Evolutionary conservation across 148 eudicot genomes (phyloP).

Genomic region (Chenopodium quinoa): DNA sequence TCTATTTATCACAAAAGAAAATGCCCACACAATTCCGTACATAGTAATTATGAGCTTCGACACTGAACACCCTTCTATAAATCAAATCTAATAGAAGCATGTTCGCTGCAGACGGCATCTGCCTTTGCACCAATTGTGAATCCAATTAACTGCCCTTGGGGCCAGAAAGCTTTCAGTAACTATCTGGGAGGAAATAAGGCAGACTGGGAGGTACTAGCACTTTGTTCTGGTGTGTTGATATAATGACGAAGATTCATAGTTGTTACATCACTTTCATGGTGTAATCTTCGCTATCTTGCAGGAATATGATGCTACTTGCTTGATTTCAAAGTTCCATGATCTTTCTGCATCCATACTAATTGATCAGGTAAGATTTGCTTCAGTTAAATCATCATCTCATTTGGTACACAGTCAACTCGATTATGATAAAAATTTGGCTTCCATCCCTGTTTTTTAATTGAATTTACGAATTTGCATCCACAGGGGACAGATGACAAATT

Average conservation of each 20-base stretch:
- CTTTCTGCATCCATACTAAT: slow-evolving; percentile 75
- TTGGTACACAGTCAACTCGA: neutral
- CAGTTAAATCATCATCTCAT: neutral
- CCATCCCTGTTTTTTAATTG: neutral
- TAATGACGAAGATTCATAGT: neutral
- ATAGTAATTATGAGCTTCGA: neutral
- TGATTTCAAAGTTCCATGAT: slow-evolving; percentile 66
- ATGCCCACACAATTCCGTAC: neutral
- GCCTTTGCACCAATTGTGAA: slow-evolving; percentile 87
- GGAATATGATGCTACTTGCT: slow-evolving; percentile 91
- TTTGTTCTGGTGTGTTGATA: slow-evolving; percentile 6
- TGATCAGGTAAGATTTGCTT: slow-evolving; percentile 64
- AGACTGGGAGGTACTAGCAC: slow-evolving; percentile 75
- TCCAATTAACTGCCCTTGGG: slow-evolving; percentile 96
- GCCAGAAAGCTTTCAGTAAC: slow-evolving; percentile 93
- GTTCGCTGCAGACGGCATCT: slow-evolving; percentile 72
- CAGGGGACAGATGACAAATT: slow-evolving; percentile 93
- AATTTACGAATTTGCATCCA: neutral
- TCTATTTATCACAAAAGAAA: neutral
- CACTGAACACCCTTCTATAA: neutral
- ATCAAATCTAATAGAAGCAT: neutral
- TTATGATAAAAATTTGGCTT: neutral
- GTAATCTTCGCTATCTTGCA: slow-evolving; percentile 34
- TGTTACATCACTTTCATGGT: neutral
- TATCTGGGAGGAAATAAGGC: slow-evolving; percentile 80